Percentiles rank a stretch among this genome's conserved stretches.
phyloP scores from a whole-genome alignment of 345 rosid genomes.

The Bretschneidera sinensis region DNA sequence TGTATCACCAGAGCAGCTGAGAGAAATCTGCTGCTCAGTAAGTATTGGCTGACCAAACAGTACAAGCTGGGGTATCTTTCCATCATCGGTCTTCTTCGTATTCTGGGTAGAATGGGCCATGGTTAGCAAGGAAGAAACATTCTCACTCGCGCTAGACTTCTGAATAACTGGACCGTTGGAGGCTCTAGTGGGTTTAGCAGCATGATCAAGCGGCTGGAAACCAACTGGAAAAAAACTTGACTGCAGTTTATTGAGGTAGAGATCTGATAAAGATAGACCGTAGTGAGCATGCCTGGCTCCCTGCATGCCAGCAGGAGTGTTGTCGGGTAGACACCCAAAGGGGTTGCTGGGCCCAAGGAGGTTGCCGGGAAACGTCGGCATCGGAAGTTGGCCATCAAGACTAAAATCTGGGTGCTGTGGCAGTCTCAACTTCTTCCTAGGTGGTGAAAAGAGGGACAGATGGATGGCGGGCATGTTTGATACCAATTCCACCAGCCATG shows the following conservation, averaged over 20 bases:
- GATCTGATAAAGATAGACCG: constrained; percentile 50
- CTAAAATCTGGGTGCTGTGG: constrained; percentile 54
- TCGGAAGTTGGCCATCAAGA: constrained; percentile 44
- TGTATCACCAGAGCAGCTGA: constrained; percentile 33
- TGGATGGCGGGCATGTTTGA: constrained; percentile 64
- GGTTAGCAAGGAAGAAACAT: constrained; percentile 45
- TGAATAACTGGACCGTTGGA: constrained; percentile 24
- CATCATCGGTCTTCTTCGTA: constrained; percentile 32
- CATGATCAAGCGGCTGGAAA: constrained; percentile 30
- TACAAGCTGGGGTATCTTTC: constrained; percentile 42
- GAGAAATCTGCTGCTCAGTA: constrained; percentile 59
- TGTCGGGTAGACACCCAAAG: constrained; percentile 48
- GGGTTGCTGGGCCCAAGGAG: constrained; percentile 47
- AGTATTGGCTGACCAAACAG: constrained; percentile 63
- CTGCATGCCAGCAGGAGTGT: constrained; percentile 87
- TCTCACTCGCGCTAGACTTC: constrained; percentile 34
- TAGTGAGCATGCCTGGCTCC: constrained; percentile 91
- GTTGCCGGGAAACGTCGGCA: constrained; percentile 48
- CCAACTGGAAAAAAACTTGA: constrained; percentile 33
- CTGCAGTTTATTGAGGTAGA: constrained; percentile 51
- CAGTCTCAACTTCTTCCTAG: constrained; percentile 61
- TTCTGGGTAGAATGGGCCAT: constrained; percentile 35
- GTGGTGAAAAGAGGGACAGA: constrained; percentile 56
- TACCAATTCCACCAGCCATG: constrained; percentile 76
- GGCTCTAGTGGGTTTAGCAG: constrained; percentile 29